Percentiles rank a stretch among this genome's conserved stretches.
Conservation (phyloP, 768 basidiomycete genomes). For the Lactarius evosmus region DNA sequence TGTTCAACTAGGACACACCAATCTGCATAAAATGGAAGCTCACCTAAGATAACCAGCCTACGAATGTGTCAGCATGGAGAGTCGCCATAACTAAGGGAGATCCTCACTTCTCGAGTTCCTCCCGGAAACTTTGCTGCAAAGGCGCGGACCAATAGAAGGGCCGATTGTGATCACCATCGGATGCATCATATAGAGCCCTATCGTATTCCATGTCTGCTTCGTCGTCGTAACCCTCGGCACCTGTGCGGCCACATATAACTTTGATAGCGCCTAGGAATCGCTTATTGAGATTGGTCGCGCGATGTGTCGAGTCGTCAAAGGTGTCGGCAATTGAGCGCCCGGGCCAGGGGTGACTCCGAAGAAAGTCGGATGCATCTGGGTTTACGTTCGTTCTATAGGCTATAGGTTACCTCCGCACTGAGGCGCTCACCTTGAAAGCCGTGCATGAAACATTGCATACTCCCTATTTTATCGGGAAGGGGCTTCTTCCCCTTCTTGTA, state of each 20-base stretch:
- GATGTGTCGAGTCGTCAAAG: constrained; percentile 79
- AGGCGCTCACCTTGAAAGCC: constrained; percentile 62
- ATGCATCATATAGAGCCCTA: constrained; percentile 61
- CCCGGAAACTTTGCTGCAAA: constrained; percentile 78
- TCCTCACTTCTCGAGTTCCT: constrained; percentile 82
- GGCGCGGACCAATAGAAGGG: constrained; percentile 82
- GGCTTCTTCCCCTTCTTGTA: constrained; percentile 83
- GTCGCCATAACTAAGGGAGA: neutral
- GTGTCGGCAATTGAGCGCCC: constrained; percentile 81
- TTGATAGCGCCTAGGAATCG: constrained; percentile 65
- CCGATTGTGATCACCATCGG: constrained; percentile 53
- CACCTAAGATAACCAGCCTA: constrained; percentile 83
- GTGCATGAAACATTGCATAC: constrained; percentile 85
- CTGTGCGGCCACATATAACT: constrained; percentile 82
- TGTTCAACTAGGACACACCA: neutral
- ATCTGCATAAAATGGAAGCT: constrained; percentile 17
- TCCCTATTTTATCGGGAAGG: constrained; percentile 85
- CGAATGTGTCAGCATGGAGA: constrained; percentile 23
- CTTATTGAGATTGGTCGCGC: constrained; percentile 66
- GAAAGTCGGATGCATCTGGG: constrained; percentile 81
- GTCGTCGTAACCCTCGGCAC: constrained; percentile 60
- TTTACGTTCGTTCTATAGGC: neutral
- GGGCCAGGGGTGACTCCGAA: constrained; percentile 84
- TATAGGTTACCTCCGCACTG: neutral
- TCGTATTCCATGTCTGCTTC: constrained; percentile 75